Percentiles rank a stretch among this genome's conserved stretches.
Evolutionary conservation across 352 stramenopile genomes (phyloP).

Genomic region (Elongisporangium prolatum): DNA sequence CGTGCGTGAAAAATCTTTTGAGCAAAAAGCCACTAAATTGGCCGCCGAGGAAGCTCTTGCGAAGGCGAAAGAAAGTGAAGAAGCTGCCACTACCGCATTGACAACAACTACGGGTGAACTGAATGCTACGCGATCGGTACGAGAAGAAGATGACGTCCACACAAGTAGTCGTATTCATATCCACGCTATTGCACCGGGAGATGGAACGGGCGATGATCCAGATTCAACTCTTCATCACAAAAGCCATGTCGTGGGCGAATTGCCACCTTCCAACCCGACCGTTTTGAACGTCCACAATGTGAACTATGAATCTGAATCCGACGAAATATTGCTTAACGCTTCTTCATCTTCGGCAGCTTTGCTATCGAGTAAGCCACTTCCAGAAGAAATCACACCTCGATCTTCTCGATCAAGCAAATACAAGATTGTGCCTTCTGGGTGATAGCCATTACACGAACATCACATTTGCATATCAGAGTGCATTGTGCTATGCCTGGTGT

Average conservation of each 20-base stretch:
- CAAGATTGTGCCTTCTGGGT: constrained; percentile 16
- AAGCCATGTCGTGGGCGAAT: not conserved
- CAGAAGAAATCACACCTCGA: not conserved
- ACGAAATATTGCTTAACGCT: not conserved
- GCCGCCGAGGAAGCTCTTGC: constrained; percentile 12
- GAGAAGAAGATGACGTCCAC: not conserved
- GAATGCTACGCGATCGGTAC: not conserved
- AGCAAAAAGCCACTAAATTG: constrained; percentile 29
- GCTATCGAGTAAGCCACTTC: not conserved
- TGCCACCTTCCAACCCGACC: not conserved
- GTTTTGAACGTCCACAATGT: not conserved
- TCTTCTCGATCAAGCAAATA: constrained; percentile 12
- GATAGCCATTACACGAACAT: too few species aligned
- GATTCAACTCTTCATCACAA: not conserved
- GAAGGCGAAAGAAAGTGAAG: not conserved
- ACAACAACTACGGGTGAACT: not conserved
- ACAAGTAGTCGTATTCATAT: not conserved
- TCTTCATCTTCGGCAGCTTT: not conserved
- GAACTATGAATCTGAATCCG: not conserved
- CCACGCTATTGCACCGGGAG: not conserved
- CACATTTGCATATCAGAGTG: too few species aligned
- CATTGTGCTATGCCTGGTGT: too few species aligned
- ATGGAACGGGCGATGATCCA: not conserved
- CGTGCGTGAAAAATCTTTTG: constrained; percentile 60
- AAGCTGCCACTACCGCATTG: not conserved